Conservation (phyloP, 75 land plant genomes). For the Gnetum montanum region DNA sequence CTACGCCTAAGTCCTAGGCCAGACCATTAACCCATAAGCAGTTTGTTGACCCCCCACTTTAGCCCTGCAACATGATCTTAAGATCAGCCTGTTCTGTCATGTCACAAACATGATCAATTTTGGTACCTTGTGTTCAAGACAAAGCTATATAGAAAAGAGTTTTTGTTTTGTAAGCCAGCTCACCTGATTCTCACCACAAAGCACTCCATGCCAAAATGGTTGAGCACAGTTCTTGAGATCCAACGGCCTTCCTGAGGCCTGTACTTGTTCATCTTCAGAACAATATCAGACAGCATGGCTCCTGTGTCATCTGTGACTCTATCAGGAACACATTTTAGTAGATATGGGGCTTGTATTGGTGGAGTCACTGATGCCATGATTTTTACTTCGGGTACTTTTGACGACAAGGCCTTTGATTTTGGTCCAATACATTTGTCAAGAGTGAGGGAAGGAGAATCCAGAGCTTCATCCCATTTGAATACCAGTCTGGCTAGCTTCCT, state of each 20-base stretch:
- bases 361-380: conserved; percentile 65
- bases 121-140: no score
- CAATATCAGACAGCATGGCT: conserved; percentile 73
- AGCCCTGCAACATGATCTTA: no score
- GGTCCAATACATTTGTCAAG: conserved; percentile 17
- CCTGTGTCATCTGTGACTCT: conserved; percentile 91
- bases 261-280: conserved; percentile 55
- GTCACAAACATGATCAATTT: no score
- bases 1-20: no score
- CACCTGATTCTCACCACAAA: conserved; percentile 78
- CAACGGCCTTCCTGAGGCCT: conserved; percentile 83
- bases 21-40: no score
- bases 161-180: neutral
- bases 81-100: no score
- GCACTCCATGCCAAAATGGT: conserved; percentile 81
- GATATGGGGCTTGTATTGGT: conserved; percentile 76
- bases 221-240: conserved; percentile 82
- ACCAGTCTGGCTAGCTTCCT: conserved; percentile 6
- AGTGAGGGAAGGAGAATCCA: conserved; percentile 47
- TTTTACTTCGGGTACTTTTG: neutral
- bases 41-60: no score
- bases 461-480: conserved; percentile 57
- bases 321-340: conserved; percentile 79
- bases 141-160: neutral
- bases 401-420: conserved; percentile 5